These are phyloP conservation scores for Phytopythium mirpurense DNA, from an alignment of 352 stramenopile genomes.

Conservation along the genomic window DNA sequence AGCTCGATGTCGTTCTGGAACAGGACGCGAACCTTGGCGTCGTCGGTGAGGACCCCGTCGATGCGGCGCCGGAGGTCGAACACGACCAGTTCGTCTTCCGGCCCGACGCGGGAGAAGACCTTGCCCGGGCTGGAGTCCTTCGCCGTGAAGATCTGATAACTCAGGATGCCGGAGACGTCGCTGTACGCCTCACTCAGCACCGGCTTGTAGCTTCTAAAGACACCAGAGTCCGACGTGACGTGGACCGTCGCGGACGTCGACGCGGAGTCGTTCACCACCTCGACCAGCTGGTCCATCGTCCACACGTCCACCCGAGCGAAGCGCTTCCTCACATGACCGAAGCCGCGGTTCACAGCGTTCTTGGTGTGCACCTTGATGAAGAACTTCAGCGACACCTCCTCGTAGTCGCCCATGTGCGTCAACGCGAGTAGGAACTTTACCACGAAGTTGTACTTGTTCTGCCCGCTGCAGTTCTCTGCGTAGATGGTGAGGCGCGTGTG, in stretches of 20 bases:
- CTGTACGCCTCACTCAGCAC: constrained; percentile 8
- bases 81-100: not conserved
- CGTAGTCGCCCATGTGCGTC: constrained; percentile 1
- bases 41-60: too few relatives aligned
- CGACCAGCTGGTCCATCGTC: constrained; percentile 12
- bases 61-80: constrained; percentile 4
- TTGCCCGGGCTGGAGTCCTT: constrained; percentile 3
- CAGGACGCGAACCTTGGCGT: not conserved
- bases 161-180: constrained; percentile 2
- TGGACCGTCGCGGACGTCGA: not conserved
- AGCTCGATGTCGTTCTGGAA: not conserved
- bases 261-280: constrained; percentile 1
- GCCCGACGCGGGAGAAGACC: constrained; percentile 2
- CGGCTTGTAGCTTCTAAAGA: constrained; percentile 9
- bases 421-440: constrained; percentile 8
- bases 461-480: constrained; percentile 11
- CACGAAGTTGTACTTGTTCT: constrained; percentile 16
- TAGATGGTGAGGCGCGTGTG: constrained; percentile 4
- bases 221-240: not conserved
- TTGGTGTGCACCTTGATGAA: constrained; percentile 19
- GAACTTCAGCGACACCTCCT: constrained; percentile 11
- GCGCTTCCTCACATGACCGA: constrained; percentile 13
- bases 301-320: constrained; percentile 1
- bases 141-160: constrained; percentile 14
- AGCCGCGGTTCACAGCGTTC: constrained; percentile 12